Evolutionary conservation across 805 yeast species (phyloP).

Genomic region (Pichia thaimueangensis): DNA sequence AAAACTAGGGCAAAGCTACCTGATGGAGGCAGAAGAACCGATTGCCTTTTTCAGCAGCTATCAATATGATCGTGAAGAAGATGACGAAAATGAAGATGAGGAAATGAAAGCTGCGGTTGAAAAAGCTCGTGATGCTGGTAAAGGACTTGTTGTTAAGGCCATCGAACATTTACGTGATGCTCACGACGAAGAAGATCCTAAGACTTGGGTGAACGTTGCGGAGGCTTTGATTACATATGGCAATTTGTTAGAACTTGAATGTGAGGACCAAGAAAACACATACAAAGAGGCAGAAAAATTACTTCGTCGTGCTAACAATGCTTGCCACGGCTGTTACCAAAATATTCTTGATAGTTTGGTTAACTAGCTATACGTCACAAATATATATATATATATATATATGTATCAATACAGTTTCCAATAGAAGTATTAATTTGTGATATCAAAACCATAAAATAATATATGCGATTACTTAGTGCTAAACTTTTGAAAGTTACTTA

Average conservation of each 20-base stretch:
- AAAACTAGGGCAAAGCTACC: constrained; percentile 54
- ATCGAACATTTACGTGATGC: constrained; percentile 51
- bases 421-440: no score
- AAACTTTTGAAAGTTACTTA: no score
- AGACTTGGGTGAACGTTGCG: constrained; percentile 75
- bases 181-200: constrained; percentile 67
- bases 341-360: constrained; percentile 49
- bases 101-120: constrained; percentile 16
- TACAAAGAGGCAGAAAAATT: constrained; percentile 66
- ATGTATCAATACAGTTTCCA: no score
- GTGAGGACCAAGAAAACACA: constrained; percentile 57
- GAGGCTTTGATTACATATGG: constrained; percentile 81
- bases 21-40: constrained; percentile 61
- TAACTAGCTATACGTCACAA: no score
- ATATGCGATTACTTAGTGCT: no score
- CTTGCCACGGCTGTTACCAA: constrained; percentile 69
- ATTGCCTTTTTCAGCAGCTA: constrained; percentile 47
- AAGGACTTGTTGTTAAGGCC: constrained; percentile 45
- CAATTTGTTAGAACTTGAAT: constrained; percentile 59
- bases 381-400: no score
- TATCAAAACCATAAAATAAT: no score
- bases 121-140: constrained; percentile 45
- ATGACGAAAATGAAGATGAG: constrained; percentile 18
- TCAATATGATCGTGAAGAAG: constrained; percentile 45
- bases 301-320: constrained; percentile 67